phyloP scores from a whole-genome alignment of 2,329 filamentous ascomycete species.

The Atkinsonella texensis region DNA sequence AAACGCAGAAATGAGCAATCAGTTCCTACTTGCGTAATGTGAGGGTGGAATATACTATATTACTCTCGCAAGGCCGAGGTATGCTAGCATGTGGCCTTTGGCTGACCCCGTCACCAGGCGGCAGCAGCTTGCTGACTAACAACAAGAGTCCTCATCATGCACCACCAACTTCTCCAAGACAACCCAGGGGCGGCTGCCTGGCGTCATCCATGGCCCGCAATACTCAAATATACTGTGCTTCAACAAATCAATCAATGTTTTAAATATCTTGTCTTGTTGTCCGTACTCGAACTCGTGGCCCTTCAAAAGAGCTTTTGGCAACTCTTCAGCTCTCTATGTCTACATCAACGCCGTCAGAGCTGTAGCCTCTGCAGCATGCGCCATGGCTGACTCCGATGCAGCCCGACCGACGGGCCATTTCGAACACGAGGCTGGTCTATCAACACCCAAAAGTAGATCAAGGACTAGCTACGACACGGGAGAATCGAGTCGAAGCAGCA shows the following conservation, averaged over 20 bases:
- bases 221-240: neutral
- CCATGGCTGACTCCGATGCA: constrained; percentile 13
- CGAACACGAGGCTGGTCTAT: constrained; percentile 5
- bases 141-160: too few relatives aligned
- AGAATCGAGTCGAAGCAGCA: constrained; percentile 25
- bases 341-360: neutral
- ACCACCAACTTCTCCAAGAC: too few relatives aligned
- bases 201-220: neutral
- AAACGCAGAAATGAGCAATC: too few relatives aligned
- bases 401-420: constrained; percentile 7
- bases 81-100: too few relatives aligned
- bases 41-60: too few relatives aligned
- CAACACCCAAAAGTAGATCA: constrained; percentile 7
- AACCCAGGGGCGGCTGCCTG: too few relatives aligned
- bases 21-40: too few relatives aligned
- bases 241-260: neutral
- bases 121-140: too few relatives aligned
- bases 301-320: neutral
- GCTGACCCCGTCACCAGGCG: too few relatives aligned
- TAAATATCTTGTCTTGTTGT: too few relatives aligned
- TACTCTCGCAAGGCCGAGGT: too few relatives aligned
- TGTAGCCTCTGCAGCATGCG: constrained; percentile 11
- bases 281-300: neutral
- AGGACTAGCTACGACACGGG: constrained; percentile 28
- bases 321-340: constrained; percentile 1